Conservation (phyloP, 1,284 basidiomycete genomes). For the Marasmius oreades region DNA sequence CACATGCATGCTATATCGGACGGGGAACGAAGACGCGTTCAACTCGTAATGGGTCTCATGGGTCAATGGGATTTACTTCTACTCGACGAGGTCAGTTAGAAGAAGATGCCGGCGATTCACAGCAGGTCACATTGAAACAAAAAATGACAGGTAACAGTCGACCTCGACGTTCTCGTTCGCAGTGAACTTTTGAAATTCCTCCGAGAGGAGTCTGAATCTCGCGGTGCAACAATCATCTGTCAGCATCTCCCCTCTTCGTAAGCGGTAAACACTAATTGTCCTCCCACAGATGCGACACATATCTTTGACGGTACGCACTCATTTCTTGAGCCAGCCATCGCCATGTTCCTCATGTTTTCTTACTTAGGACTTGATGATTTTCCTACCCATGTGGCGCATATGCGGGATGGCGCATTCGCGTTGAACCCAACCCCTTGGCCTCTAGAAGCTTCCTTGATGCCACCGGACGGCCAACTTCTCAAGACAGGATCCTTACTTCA, state of each 20-base stretch:
- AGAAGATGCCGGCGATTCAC: neutral
- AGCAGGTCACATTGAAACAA: neutral
- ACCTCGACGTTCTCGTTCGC: conserved; percentile 96
- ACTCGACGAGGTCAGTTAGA: conserved; percentile 76
- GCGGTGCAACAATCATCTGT: conserved; percentile 91
- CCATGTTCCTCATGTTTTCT: neutral
- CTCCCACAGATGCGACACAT: conserved; percentile 80
- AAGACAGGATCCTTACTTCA: conserved; percentile 50
- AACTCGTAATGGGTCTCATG: conserved; percentile 98
- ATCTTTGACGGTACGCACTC: conserved; percentile 83
- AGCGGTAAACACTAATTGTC: conserved; percentile 1
- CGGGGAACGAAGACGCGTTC: conserved; percentile 85
- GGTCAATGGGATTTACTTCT: conserved; percentile 90
- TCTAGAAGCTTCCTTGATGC: conserved; percentile 23
- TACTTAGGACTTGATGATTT: conserved; percentile 58
- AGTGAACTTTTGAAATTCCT: conserved; percentile 89
- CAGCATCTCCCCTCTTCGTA: conserved; percentile 26
- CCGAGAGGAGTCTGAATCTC: conserved; percentile 74
- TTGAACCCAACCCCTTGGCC: conserved; percentile 70
- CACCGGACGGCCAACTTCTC: conserved; percentile 13
- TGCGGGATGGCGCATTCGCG: conserved; percentile 78
- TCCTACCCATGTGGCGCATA: conserved; percentile 88
- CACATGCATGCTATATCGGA: conserved; percentile 93
- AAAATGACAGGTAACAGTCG: conserved; percentile 80
- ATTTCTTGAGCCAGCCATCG: neutral